Base-by-base conservation (phyloP, 352 stramenopile genomes). In the Peronospora tabacina region DNA sequence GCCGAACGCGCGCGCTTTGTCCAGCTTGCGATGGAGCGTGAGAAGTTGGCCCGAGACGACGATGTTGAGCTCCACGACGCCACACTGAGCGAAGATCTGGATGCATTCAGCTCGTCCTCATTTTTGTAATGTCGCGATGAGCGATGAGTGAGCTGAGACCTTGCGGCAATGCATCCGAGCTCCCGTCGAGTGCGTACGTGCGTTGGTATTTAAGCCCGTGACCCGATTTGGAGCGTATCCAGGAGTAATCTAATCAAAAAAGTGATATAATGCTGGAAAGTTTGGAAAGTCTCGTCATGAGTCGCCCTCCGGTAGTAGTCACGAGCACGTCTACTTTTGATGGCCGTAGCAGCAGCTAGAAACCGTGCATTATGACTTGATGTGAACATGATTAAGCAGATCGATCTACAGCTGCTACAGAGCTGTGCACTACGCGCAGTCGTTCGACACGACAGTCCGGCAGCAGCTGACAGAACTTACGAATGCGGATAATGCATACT, bases 41-140 rank as follows among this genome's bases (percentile, higher is more conserved):
- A 87, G 35, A 93, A 93, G 45, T 45, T 90, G 42, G 64, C 62
- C 28, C 63, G 58, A 36, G 67, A 83, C 39, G 68, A 90, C 15
- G 82, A 85, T 44, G 52, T 74, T 6, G 75, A 87, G 41, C 65
- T 78, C 22, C 75, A 90, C 56, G 77, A 92, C 26, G 65, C 77
- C 50, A 85, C 70, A 17, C 53, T 89, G 50, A 87, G 64, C 19
- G 75, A 90, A 38, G 82, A 94, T 55, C 53, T 94, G 52, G 78
- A 88, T 66, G 73, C 74, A 40, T 94, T 94, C 65, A 90, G 80
- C 62, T 89, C 82, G 36, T 90, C 82, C 44, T 89, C 80, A 38
- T 94, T 91, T 79, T 79, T 91, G 71, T 90, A 74, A 76, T 46
- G 43, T 39, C 35, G 46, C 19, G 54, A 20, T 38, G 45, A 52